Conservation (phyloP, 2,329 filamentous ascomycete species). For the Aspergillus ibericus region DNA sequence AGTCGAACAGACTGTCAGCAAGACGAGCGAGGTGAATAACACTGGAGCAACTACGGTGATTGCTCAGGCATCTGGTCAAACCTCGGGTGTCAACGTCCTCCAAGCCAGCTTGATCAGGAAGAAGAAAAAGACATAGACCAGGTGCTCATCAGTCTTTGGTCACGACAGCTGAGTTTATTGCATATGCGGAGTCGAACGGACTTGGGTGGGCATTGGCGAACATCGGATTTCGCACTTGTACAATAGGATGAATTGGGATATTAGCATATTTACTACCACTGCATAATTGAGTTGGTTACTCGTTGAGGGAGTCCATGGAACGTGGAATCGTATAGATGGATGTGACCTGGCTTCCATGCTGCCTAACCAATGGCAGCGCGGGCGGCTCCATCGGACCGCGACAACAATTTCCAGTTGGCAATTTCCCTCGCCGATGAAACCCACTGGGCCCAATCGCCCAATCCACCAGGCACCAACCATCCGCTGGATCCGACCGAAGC, state of each 20-base stretch:
- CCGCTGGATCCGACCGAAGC: not conserved
- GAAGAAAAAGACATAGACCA: conserved; percentile 40
- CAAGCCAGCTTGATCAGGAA: conserved; percentile 40
- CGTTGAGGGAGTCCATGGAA: too few relatives aligned
- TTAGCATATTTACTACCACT: not conserved
- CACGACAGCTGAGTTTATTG: not conserved
- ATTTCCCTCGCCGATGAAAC: not conserved
- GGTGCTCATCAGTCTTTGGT: not conserved
- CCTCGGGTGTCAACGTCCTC: conserved; percentile 38
- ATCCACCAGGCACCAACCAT: not conserved
- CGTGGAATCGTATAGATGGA: too few relatives aligned
- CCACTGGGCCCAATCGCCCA: not conserved
- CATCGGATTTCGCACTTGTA: not conserved
- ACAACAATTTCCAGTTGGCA: too few relatives aligned
- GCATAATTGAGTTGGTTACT: too few relatives aligned
- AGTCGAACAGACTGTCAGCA: conserved; percentile 10
- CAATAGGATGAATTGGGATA: not conserved
- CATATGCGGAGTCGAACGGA: not conserved
- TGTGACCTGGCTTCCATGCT: too few relatives aligned
- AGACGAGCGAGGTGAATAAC: not conserved
- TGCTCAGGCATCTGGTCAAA: conserved; percentile 3
- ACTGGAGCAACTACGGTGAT: conserved; percentile 8
- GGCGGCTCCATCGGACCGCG: not conserved
- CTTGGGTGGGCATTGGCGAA: not conserved
- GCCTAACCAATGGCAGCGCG: not conserved